Evolutionary conservation across 305 asterid species (phyloP).

Genomic region (Fraxinus ornus): DNA sequence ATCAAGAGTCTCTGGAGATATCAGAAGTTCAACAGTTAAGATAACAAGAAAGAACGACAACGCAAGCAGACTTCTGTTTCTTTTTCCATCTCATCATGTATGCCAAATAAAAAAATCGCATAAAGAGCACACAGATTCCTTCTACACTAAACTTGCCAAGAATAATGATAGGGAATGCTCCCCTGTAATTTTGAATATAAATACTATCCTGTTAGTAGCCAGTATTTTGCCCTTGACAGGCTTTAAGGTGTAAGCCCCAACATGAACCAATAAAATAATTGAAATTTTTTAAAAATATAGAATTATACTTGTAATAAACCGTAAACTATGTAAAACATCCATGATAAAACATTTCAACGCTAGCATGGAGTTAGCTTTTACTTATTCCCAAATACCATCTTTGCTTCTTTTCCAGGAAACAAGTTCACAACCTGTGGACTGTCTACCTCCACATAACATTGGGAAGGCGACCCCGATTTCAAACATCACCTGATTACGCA

Average conservation of each 20-base stretch:
- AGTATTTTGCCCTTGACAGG: not conserved
- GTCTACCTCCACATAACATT: not conserved
- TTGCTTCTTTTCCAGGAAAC: not conserved
- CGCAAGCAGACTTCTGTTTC: not conserved
- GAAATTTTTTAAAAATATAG: not conserved
- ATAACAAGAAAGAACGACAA: constrained; percentile 7
- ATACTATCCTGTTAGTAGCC: not conserved
- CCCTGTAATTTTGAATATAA: not conserved
- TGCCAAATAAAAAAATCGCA: not conserved
- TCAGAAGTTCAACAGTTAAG: constrained; percentile 29
- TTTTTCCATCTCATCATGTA: constrained; percentile 5
- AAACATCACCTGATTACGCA: not conserved
- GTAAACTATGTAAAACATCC: not conserved
- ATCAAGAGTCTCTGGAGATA: constrained; percentile 78
- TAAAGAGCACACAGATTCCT: not conserved
- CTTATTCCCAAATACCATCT: not conserved
- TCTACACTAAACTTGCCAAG: not conserved
- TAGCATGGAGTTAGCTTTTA: not conserved
- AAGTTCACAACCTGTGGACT: not conserved
- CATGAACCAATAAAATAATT: not conserved
- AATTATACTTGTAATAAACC: not conserved
- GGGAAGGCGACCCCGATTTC: not conserved
- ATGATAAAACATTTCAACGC: not conserved
- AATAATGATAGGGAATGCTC: constrained; percentile 6
- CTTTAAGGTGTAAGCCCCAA: not conserved